A percentile compares a stretch with the other conserved stretches of the same genome.
Evolutionary conservation across 805 yeast species (phyloP).

Genomic region (Nakazawaea siamensis): DNA sequence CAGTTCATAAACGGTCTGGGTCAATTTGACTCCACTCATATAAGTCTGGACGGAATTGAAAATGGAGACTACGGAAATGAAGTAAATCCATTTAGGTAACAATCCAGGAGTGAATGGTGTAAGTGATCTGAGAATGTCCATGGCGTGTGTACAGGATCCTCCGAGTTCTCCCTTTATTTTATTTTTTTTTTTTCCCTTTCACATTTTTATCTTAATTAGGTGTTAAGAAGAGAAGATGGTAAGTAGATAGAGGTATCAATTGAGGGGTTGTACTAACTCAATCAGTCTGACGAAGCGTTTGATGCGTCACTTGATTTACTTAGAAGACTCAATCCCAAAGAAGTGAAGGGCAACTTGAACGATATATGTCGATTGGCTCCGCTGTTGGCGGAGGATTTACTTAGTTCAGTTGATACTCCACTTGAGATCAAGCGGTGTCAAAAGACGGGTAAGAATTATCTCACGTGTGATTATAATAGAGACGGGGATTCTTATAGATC

Average conservation of each 20-base stretch:
- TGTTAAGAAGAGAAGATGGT: neutral
- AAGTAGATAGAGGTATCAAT: slow-evolving; percentile 1
- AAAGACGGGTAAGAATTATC: slow-evolving; percentile 53
- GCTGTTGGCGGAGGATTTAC: slow-evolving; percentile 76
- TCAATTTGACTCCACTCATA: slow-evolving; percentile 60
- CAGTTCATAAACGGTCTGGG: slow-evolving; percentile 70
- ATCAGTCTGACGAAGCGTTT: slow-evolving; percentile 38
- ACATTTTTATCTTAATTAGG: neutral
- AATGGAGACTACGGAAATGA: slow-evolving; percentile 77
- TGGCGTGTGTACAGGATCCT: too few relatives aligned
- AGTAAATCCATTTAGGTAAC: slow-evolving; percentile 63
- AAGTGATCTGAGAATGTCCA: too few relatives aligned
- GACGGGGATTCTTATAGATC: slow-evolving; percentile 90
- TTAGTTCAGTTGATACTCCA: slow-evolving; percentile 85
- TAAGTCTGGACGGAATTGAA: slow-evolving; percentile 89
- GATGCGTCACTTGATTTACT: slow-evolving; percentile 77
- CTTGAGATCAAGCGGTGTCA: slow-evolving; percentile 44
- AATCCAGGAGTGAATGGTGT: slow-evolving; percentile 42
- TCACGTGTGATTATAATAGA: slow-evolving; percentile 90
- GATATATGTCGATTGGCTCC: slow-evolving; percentile 49
- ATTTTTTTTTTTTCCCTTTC: neutral
- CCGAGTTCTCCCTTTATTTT: too few relatives aligned
- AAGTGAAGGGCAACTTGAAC: slow-evolving; percentile 35
- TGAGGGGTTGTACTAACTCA: neutral
- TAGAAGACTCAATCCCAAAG: slow-evolving; percentile 66